These are phyloP conservation scores for Neurospora terricola DNA, from an alignment of 495 filamentous ascomycete genomes.

Conservation along the genomic window DNA sequence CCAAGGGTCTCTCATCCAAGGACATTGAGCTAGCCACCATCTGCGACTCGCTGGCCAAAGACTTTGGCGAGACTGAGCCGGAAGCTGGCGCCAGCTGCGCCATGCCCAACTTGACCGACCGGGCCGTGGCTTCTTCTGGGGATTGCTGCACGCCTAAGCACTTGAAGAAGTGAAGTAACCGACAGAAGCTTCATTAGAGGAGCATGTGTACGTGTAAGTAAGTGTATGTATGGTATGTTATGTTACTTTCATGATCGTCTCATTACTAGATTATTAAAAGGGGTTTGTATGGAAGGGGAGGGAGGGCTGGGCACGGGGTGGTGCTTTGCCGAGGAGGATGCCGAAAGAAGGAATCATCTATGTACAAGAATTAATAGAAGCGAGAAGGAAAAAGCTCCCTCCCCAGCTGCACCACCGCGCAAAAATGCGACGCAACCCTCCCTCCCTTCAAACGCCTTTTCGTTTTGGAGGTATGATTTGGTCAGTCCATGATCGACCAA, in stretches of 20 bases:
- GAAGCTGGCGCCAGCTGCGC: background rate
- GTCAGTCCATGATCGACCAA: background rate
- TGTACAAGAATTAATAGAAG: conserved; percentile 1
- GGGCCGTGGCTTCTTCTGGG: conserved; percentile 24
- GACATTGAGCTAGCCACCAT: conserved; percentile 55
- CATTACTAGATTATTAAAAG: conserved; percentile 5
- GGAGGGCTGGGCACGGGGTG: background rate
- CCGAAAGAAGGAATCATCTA: background rate
- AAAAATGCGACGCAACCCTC: background rate
- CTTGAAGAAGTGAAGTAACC: background rate
- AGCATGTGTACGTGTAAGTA: background rate
- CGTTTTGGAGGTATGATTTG: background rate
- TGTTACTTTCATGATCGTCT: conserved; percentile 1
- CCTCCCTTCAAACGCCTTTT: background rate
- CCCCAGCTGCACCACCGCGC: background rate
- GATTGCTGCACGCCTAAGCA: conserved; percentile 39
- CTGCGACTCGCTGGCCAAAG: conserved; percentile 50
- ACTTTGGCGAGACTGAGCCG: conserved; percentile 37
- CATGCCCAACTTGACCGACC: conserved; percentile 24
- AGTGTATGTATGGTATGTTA: background rate
- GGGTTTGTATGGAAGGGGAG: background rate
- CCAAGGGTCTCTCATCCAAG: conserved; percentile 57
- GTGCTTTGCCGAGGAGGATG: background rate
- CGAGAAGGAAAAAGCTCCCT: background rate
- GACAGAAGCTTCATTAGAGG: background rate